These are phyloP conservation scores for Mentha longifolia DNA, from an alignment of 257 asterid species.

Conservation along the genomic window DNA sequence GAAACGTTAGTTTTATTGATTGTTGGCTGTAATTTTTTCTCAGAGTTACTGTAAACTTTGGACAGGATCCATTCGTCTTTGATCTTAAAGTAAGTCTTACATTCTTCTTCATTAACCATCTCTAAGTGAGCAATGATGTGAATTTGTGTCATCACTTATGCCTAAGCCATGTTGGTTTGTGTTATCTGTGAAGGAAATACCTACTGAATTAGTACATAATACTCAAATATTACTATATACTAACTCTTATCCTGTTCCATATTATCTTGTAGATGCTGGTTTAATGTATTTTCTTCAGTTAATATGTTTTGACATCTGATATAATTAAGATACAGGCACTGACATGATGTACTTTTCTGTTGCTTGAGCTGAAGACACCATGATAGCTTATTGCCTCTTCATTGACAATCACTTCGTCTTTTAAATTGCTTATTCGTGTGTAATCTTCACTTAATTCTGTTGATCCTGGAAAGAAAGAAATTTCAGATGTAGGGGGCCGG, in stretches of 20 bases:
- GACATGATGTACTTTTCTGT: slow-evolving; percentile 17
- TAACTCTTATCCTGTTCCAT: slow-evolving; percentile 10
- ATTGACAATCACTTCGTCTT: slow-evolving; percentile 19
- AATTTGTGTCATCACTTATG: slow-evolving; percentile 18
- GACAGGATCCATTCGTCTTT: slow-evolving; percentile 78
- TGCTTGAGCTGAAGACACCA: neutral
- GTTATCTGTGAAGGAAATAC: neutral
- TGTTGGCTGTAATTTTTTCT: slow-evolving; percentile 38
- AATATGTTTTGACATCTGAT: slow-evolving; percentile 6
- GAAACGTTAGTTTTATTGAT: slow-evolving; percentile 24
- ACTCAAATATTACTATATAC: slow-evolving; percentile 12
- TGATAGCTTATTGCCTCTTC: neutral
- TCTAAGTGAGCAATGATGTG: slow-evolving; percentile 9
- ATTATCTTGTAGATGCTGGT: neutral
- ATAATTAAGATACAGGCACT: neutral
- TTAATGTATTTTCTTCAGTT: slow-evolving; percentile 19
- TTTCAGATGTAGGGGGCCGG: neutral
- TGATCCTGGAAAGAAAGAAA: slow-evolving; percentile 1
- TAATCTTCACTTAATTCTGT: neutral
- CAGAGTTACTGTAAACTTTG: slow-evolving; percentile 94
- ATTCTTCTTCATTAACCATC: slow-evolving; percentile 17
- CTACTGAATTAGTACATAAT: neutral
- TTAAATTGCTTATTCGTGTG: neutral
- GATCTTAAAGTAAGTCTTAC: slow-evolving; percentile 69
- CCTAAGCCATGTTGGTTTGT: slow-evolving; percentile 20